phyloP scores from a whole-genome alignment of 257 asterid genomes.

The Lycium barbarum region DNA sequence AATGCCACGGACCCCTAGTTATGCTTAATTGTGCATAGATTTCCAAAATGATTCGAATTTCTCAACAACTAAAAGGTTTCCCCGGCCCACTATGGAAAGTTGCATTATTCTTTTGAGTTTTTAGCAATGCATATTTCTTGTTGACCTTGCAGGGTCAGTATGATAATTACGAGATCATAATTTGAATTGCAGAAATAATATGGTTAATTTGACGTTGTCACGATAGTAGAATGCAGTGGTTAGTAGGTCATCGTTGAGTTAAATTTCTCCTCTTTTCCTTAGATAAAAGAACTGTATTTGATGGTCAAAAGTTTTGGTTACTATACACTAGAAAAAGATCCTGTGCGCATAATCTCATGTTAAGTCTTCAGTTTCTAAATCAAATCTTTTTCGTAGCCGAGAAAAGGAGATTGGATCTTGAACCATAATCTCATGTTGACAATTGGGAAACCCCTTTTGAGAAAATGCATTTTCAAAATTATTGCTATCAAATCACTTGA shows the following conservation, averaged over 20 bases:
- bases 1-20: too few species aligned
- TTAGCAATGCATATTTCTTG: neutral
- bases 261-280: too few species aligned
- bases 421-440: slow-evolving; percentile 12
- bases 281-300: neutral
- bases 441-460: neutral
- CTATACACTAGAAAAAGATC: neutral
- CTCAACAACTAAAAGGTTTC: neutral
- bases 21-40: neutral
- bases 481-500: slow-evolving; percentile 32
- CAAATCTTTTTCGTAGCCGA: neutral
- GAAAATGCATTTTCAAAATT: slow-evolving; percentile 18
- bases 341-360: neutral
- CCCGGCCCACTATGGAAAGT: neutral
- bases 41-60: neutral
- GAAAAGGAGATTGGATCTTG: neutral
- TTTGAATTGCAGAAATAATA: too few species aligned
- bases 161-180: too few species aligned
- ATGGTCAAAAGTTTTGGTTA: too few species aligned
- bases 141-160: neutral
- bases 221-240: neutral
- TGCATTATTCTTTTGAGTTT: neutral
- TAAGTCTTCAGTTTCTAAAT: neutral
- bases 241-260: neutral
- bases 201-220: neutral